These are phyloP conservation scores for Aspergillus sp. DNA, from an alignment of 2,329 filamentous ascomycete species.

Conservation along the genomic window DNA sequence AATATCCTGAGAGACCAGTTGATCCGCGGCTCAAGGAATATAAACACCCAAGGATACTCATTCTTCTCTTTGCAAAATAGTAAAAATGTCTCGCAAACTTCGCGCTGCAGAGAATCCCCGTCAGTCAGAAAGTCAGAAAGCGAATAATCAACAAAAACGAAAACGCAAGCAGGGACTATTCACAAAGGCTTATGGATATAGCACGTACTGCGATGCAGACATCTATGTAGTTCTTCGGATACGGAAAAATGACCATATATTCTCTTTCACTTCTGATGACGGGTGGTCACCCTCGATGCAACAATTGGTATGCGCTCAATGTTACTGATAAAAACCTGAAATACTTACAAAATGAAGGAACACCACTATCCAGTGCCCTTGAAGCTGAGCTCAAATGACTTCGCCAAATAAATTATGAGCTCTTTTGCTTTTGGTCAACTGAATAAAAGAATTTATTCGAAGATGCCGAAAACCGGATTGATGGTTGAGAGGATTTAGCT, in stretches of 20 bases:
- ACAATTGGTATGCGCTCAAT: background rate
- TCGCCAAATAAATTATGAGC: too few species aligned
- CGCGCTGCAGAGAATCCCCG: background rate
- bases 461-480: too few species aligned
- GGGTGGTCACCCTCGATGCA: background rate
- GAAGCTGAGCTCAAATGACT: too few species aligned
- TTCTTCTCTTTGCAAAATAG: too few species aligned
- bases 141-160: background rate
- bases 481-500: too few species aligned
- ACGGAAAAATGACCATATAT: slow-evolving; percentile 10
- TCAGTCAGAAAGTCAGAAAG: background rate
- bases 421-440: too few species aligned
- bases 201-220: slow-evolving; percentile 10
- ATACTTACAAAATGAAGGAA: background rate
- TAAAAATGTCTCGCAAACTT: background rate
- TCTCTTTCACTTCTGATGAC: slow-evolving; percentile 1
- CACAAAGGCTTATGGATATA: slow-evolving; percentile 9
- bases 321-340: background rate
- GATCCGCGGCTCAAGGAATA: too few species aligned
- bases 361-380: background rate
- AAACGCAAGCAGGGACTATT: background rate
- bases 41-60: too few species aligned
- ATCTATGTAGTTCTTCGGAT: slow-evolving; percentile 14
- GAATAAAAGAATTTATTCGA: too few species aligned
- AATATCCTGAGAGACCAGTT: too few species aligned